Conservation (phyloP, 495 filamentous ascomycete genomes). For the Penicillium psychrofluorescens region DNA sequence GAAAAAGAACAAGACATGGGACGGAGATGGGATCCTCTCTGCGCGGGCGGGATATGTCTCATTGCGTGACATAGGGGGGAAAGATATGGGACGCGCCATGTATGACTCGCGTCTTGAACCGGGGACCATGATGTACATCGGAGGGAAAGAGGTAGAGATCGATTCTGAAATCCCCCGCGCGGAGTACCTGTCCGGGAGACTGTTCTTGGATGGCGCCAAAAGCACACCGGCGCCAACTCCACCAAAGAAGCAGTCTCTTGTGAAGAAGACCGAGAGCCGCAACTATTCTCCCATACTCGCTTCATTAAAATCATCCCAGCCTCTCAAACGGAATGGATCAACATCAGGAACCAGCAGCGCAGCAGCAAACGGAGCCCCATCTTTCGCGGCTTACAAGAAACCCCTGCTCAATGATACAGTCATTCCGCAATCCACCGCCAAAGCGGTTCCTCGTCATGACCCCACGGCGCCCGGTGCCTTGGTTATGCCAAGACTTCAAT, state of each 20-base stretch:
- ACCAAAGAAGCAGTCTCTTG: slow-evolving; percentile 15
- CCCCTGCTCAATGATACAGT: slow-evolving; percentile 52
- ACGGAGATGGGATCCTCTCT: slow-evolving; percentile 69
- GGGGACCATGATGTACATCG: slow-evolving; percentile 56
- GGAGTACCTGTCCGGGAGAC: slow-evolving; percentile 55
- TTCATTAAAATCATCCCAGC: slow-evolving; percentile 4
- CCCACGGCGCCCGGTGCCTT: slow-evolving; percentile 54
- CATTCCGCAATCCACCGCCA: slow-evolving; percentile 31
- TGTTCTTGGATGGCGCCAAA: slow-evolving; percentile 32
- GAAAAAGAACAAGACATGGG: slow-evolving; percentile 85
- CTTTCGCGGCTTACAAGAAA: slow-evolving; percentile 46
- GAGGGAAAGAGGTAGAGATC: slow-evolving; percentile 70
- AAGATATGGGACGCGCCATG: slow-evolving; percentile 56
- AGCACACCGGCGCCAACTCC: slow-evolving; percentile 5
- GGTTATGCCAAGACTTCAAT: slow-evolving; percentile 59
- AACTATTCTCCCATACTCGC: not conserved
- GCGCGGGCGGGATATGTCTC: slow-evolving; percentile 50
- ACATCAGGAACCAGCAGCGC: slow-evolving; percentile 10
- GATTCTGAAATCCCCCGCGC: slow-evolving; percentile 56
- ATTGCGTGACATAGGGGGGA: slow-evolving; percentile 59
- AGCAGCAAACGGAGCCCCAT: slow-evolving; percentile 13
- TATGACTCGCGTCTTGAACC: slow-evolving; percentile 49
- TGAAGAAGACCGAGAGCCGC: slow-evolving; percentile 7
- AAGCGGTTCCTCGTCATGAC: slow-evolving; percentile 60
- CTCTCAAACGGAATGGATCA: slow-evolving; percentile 11